A percentile compares a stretch with the other conserved stretches of the same genome.
Evolutionary conservation across 371 early-diverging fungal genomes (phyloP).

Genomic region (Mortierella sp.): DNA sequence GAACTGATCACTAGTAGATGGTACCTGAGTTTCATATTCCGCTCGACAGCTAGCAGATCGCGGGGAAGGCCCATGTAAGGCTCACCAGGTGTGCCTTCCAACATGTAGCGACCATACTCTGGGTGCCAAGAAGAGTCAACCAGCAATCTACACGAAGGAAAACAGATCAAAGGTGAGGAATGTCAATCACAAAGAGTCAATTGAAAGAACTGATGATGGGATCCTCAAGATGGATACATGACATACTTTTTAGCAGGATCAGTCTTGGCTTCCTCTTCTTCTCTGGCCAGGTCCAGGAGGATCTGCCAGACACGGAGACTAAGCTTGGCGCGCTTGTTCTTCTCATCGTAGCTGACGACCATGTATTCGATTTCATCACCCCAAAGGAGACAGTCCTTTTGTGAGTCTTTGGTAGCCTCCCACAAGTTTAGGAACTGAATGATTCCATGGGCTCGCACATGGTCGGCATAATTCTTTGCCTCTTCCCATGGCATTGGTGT

Average conservation of each 20-base stretch:
- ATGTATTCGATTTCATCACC: constrained; percentile 99
- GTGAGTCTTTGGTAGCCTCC: constrained; percentile 79
- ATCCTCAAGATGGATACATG: background rate
- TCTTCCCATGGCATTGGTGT: constrained; percentile 96
- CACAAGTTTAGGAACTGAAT: constrained; percentile 94
- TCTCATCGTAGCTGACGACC: constrained; percentile 86
- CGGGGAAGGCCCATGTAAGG: constrained; percentile 92
- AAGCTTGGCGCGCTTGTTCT: constrained; percentile 77
- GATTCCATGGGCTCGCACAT: constrained; percentile 95
- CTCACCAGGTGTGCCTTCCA: constrained; percentile 94
- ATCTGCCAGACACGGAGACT: constrained; percentile 89
- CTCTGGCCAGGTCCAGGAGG: constrained; percentile 78
- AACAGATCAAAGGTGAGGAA: background rate
- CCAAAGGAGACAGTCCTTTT: constrained; percentile 89
- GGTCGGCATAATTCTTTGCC: constrained; percentile 86
- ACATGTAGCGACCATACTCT: constrained; percentile 97
- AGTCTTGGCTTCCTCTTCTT: constrained; percentile 74
- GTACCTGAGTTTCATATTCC: constrained; percentile 87
- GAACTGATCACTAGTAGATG: background rate
- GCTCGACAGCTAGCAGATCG: constrained; percentile 88
- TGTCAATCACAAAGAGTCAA: background rate
- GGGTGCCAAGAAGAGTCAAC: constrained; percentile 89
- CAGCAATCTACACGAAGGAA: constrained; percentile 28
- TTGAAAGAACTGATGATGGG: background rate
- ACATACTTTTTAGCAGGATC: constrained; percentile 53